Percentiles rank a stretch among this genome's conserved stretches.
phyloP scores from a whole-genome alignment of 1,139 yeast species.

The Lodderomyces elongisporus region DNA sequence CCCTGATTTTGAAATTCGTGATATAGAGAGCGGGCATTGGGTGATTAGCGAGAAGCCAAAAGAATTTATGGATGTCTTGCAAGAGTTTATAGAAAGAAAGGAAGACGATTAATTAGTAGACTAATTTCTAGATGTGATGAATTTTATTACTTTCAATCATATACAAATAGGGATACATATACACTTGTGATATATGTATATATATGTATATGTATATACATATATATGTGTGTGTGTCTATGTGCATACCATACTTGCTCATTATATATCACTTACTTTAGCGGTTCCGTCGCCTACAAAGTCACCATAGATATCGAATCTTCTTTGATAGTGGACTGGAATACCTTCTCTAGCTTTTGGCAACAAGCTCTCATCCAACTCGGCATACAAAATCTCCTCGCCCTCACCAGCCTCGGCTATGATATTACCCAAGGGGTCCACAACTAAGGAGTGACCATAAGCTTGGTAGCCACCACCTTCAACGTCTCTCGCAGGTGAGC shows the following conservation, averaged over 20 bases:
- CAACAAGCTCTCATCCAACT: slow-evolving; percentile 61
- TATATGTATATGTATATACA: neutral
- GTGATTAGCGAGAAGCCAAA: slow-evolving; percentile 73
- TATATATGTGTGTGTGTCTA: neutral
- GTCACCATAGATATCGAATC: slow-evolving; percentile 81
- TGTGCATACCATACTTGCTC: neutral
- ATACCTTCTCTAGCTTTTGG: slow-evolving; percentile 63
- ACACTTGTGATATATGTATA: slow-evolving; percentile 7
- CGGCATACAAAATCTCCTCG: slow-evolving; percentile 78
- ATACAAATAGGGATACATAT: too few species aligned
- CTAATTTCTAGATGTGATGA: too few species aligned
- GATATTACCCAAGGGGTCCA: slow-evolving; percentile 79
- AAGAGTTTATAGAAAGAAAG: slow-evolving; percentile 53
- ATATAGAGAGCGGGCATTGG: slow-evolving; percentile 90
- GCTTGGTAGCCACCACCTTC: slow-evolving; percentile 72
- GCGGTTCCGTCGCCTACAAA: slow-evolving; percentile 44
- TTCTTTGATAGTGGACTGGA: slow-evolving; percentile 70
- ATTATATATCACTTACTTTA: slow-evolving; percentile 32
- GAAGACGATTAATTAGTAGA: slow-evolving; percentile 35
- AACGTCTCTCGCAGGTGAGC: slow-evolving; percentile 85
- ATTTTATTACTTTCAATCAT: slow-evolving; percentile 4
- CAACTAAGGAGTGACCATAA: slow-evolving; percentile 85
- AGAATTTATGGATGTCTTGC: slow-evolving; percentile 56
- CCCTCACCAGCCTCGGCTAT: slow-evolving; percentile 81
- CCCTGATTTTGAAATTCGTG: slow-evolving; percentile 71